A percentile compares a stretch with the other conserved stretches of the same genome.
Evolutionary conservation across 331 rosid species (phyloP).

Genomic region (Rhamnella rubrinervis): DNA sequence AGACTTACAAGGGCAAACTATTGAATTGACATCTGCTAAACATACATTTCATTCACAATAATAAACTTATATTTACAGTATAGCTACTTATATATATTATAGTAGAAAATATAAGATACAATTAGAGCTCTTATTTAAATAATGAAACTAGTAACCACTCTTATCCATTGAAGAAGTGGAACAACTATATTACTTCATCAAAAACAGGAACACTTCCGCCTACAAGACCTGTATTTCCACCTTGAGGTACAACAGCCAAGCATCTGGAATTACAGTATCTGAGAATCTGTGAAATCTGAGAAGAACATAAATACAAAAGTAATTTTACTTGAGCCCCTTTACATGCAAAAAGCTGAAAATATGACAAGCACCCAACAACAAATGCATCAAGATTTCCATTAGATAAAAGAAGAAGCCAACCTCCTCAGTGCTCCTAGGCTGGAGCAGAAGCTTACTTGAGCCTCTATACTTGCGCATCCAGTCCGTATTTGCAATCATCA

Average conservation of each 20-base stretch:
- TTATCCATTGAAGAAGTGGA: conserved; percentile 3
- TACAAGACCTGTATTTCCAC: conserved; percentile 98
- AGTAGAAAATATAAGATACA: neutral
- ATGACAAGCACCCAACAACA: neutral
- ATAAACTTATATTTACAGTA: too few species aligned
- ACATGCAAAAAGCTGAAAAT: too few species aligned
- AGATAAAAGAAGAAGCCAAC: conserved; percentile 36
- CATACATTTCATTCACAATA: neutral
- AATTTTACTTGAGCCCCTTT: neutral
- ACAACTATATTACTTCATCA: conserved; percentile 71
- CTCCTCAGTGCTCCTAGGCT: conserved; percentile 77
- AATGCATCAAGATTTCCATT: neutral
- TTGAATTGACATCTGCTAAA: neutral
- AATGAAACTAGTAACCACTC: neutral
- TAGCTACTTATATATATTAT: too few species aligned
- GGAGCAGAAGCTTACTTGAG: conserved; percentile 72
- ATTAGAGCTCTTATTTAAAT: neutral
- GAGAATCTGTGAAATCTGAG: conserved; percentile 82
- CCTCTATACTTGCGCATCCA: conserved; percentile 92
- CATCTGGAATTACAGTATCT: conserved; percentile 76
- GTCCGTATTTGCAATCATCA: conserved; percentile 65
- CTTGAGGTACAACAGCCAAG: conserved; percentile 97
- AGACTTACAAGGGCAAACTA: neutral
- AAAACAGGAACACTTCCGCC: conserved; percentile 98
- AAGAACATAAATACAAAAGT: conserved; percentile 3